Evolutionary conservation across 305 asterid species (phyloP), one percentile per base, ranked within the genome.

Genomic region (Fraxinus ornus): DNA sequence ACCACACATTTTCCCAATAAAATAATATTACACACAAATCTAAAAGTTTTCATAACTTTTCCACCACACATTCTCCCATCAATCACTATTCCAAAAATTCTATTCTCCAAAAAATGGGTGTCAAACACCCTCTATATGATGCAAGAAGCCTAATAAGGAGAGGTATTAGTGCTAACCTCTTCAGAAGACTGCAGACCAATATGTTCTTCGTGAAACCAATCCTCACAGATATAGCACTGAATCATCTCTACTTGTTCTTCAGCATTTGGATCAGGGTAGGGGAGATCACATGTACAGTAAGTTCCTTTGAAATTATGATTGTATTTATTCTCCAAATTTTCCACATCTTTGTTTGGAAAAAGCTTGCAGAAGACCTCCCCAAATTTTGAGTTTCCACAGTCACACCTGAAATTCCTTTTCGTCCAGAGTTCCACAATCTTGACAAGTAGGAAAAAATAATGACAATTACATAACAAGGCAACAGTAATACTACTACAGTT

Each of bases 191-290:
- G 90, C 76, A 94, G 97, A 49, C 92, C 95, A 32, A 95, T 90
- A 91, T 95, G 99, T 85, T 91, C 97, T 90, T 94, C 99, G 77
- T 95, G 99, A 89, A 93, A 97, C 99, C 99, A 97, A 85, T 97
- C 98, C 91, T 97, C 99, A 70, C 98, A 97, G 71, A 93, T 89
- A 75, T 98, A 94, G 80, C 98, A 97, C 71, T 97, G 99, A 71
- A 95, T 93, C 98, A 94, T 94, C 89, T 97, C 98, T 22, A 80
- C 89, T 87, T 94, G 97, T 75, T 94, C 98, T 88, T 94, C 99
- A 84, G 88, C 96, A 84, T 92, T 91, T 21, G 98, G 99, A 89
- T 97, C 98, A 24, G 99, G 98, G 88, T 94, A 92, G 30, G 94
- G 97, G 77, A 86, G 94, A 86, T 91, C 93, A 83, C 99, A 97